These are phyloP conservation scores for Phytopythium chamaehyphon DNA, from an alignment of 352 stramenopile species.

Conservation along the genomic window DNA sequence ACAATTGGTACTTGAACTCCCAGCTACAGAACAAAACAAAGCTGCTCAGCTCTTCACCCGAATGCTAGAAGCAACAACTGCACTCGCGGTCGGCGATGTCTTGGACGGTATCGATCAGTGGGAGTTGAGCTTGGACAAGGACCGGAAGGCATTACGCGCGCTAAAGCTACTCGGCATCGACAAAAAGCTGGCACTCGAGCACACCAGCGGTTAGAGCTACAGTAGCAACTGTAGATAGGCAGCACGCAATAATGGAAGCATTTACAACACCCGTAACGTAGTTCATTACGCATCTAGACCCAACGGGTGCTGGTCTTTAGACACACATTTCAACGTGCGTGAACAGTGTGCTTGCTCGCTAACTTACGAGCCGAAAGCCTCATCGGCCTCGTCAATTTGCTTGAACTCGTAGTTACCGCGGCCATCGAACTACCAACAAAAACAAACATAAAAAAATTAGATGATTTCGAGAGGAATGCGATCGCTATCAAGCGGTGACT, in stretches of 20 bases:
- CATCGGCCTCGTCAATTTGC: constrained; percentile 73
- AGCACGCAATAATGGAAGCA: constrained; percentile 8
- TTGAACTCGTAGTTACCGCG: constrained; percentile 85
- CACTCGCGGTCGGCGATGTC: constrained; percentile 9
- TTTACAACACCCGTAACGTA: too few species aligned
- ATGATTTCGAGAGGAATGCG: neutral
- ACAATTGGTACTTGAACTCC: constrained; percentile 16
- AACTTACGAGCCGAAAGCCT: constrained; percentile 71
- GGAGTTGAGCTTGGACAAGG: constrained; percentile 7
- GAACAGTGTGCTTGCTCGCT: neutral
- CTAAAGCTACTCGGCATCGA: constrained; percentile 34
- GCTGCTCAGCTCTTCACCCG: constrained; percentile 28
- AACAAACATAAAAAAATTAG: constrained; percentile 3
- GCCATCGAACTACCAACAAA: constrained; percentile 65
- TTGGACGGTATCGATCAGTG: constrained; percentile 30
- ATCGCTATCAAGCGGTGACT: constrained; percentile 7
- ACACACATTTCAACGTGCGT: constrained; percentile 4
- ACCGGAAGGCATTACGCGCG: constrained; percentile 19
- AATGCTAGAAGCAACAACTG: constrained; percentile 15
- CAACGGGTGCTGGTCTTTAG: neutral
- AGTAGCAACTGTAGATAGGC: constrained; percentile 18
- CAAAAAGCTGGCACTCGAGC: constrained; percentile 25
- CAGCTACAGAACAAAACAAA: neutral
- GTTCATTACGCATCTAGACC: too few species aligned
- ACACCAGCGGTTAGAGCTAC: constrained; percentile 8